Conservation (phyloP, 169 alveolate species). For the Pseudocohnilembus persalinus region DNA sequence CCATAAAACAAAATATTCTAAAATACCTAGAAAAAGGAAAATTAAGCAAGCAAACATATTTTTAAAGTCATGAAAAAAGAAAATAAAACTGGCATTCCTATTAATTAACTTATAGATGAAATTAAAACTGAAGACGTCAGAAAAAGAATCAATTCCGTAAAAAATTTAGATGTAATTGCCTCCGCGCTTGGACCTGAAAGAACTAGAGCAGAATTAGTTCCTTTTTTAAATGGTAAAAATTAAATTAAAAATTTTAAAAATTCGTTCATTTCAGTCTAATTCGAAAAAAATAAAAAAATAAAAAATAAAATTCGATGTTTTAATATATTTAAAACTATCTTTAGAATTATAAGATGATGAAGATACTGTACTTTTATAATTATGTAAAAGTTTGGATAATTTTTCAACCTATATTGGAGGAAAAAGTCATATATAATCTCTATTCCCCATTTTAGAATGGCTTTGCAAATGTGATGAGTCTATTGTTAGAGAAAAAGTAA, state of each 20-base stretch:
- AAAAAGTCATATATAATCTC: constrained; percentile 34
- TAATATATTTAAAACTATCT: too few species aligned
- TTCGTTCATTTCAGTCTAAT: too few species aligned
- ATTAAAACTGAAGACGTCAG: constrained; percentile 68
- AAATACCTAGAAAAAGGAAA: too few species aligned
- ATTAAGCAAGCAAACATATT: too few species aligned
- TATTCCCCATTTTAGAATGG: constrained; percentile 57
- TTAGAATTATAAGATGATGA: constrained; percentile 78
- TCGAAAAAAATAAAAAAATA: too few species aligned
- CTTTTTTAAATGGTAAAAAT: constrained; percentile 63
- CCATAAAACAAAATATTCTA: too few species aligned
- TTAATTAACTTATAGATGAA: constrained; percentile 70
- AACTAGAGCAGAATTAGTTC: constrained; percentile 71
- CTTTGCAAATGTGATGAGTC: constrained; percentile 70
- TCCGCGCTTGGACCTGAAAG: constrained; percentile 76
- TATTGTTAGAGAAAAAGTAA: constrained; percentile 70
- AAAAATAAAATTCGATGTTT: too few species aligned
- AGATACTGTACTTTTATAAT: constrained; percentile 66
- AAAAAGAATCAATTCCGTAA: constrained; percentile 68
- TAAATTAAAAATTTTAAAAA: not conserved
- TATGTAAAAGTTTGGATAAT: constrained; percentile 60
- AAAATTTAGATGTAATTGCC: constrained; percentile 55
- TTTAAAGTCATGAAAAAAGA: constrained; percentile 30
- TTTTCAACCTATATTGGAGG: constrained; percentile 74
- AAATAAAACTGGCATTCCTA: constrained; percentile 50